phyloP scores from a whole-genome alignment of 345 rosid genomes.

The Aethionema arabicum region DNA sequence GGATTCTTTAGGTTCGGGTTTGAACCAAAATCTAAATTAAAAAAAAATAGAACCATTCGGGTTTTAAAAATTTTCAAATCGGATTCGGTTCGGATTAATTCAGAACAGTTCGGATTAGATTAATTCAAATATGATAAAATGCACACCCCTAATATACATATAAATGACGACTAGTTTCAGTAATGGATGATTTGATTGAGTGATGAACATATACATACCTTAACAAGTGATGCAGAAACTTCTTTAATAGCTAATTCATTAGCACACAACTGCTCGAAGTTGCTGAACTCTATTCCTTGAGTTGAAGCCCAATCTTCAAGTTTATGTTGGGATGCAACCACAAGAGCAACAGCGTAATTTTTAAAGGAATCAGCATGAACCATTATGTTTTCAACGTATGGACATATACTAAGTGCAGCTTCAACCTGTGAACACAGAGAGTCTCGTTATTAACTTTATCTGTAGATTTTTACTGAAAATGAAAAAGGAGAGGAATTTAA shows the following conservation, averaged over 20 bases:
- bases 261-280: conserved; percentile 61
- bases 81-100: too few species aligned
- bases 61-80: too few species aligned
- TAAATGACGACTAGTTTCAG: too few species aligned
- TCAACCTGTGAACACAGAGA: conserved; percentile 62
- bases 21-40: too few species aligned
- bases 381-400: conserved; percentile 82
- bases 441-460: conserved; percentile 24
- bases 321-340: conserved; percentile 66
- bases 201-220: conserved; percentile 47
- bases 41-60: too few species aligned
- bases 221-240: conserved; percentile 71
- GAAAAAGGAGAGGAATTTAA: background rate
- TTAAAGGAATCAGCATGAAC: conserved; percentile 93
- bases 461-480: too few species aligned
- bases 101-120: too few species aligned
- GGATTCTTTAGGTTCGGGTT: too few species aligned
- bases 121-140: too few species aligned
- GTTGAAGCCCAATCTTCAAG: conserved; percentile 82
- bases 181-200: background rate
- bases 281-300: conserved; percentile 49
- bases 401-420: conserved; percentile 70
- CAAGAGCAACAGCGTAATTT: conserved; percentile 86
- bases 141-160: too few species aligned
- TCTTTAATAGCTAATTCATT: conserved; percentile 66